These are phyloP conservation scores for Orychophragmus violaceus DNA, from an alignment of 345 rosid species.

Conservation along the genomic window DNA sequence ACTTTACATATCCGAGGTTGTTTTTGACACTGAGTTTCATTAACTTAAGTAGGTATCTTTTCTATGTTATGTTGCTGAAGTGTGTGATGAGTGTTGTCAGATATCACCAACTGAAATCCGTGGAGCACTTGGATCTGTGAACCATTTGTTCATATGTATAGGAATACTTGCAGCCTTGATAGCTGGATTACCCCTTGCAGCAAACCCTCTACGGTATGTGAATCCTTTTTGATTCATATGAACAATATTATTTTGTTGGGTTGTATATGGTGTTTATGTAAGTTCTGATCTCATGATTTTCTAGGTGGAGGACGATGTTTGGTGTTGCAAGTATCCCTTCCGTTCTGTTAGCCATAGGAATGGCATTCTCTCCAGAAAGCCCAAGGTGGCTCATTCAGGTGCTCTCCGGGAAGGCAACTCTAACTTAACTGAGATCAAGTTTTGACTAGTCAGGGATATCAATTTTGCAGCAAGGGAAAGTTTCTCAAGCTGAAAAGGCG, in stretches of 20 bases:
- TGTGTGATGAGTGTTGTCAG: slow-evolving; percentile 37
- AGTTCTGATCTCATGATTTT: slow-evolving; percentile 3
- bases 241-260: not conserved
- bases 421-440: not conserved
- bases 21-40: not conserved
- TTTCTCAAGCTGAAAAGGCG: slow-evolving; percentile 71
- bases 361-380: slow-evolving; percentile 96
- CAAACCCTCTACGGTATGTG: slow-evolving; percentile 73
- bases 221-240: not conserved
- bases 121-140: slow-evolving; percentile 95
- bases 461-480: slow-evolving; percentile 72
- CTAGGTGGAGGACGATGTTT: slow-evolving; percentile 99
- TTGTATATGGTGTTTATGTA: not conserved
- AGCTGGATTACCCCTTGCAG: slow-evolving; percentile 93
- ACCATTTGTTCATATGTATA: slow-evolving; percentile 91
- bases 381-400: slow-evolving; percentile 99
- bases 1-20: slow-evolving; percentile 97
- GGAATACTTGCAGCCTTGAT: slow-evolving; percentile 96
- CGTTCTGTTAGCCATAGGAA: slow-evolving; percentile 77
- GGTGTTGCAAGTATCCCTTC: slow-evolving; percentile 81
- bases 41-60: not conserved
- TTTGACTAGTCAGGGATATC: slow-evolving; percentile 5
- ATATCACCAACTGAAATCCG: slow-evolving; percentile 98
- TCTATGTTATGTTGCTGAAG: slow-evolving; percentile 8
- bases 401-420: slow-evolving; percentile 9